Conservation (phyloP, 1,284 basidiomycete genomes). For the Phellinidium pouzarii region DNA sequence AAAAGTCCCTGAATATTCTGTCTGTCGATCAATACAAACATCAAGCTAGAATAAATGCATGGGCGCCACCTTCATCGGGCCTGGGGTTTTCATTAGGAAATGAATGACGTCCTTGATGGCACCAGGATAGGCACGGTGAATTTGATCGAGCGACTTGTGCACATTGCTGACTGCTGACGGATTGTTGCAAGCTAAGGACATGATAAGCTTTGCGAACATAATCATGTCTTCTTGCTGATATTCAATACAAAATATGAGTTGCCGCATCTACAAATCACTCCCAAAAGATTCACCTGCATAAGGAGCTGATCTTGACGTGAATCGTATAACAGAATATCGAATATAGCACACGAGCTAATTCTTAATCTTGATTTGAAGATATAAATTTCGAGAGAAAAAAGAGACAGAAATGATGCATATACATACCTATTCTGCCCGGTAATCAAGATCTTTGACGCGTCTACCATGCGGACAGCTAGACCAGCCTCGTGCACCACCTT, state of each 20-base stretch:
- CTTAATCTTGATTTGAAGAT: constrained; percentile 48
- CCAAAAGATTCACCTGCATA: constrained; percentile 41
- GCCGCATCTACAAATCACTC: background rate
- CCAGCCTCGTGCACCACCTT: constrained; percentile 81
- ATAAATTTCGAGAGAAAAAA: background rate
- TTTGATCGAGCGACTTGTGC: constrained; percentile 72
- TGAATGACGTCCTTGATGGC: constrained; percentile 80
- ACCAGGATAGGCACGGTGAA: constrained; percentile 69
- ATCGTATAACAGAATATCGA: constrained; percentile 80
- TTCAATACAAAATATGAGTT: background rate
- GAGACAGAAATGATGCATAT: constrained; percentile 10
- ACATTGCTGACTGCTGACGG: constrained; percentile 57
- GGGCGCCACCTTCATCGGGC: constrained; percentile 47
- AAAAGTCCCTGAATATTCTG: constrained; percentile 48
- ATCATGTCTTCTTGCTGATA: constrained; percentile 80
- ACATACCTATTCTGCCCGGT: constrained; percentile 83
- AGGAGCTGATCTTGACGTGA: constrained; percentile 51
- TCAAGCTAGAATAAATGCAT: constrained; percentile 12
- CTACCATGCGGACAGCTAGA: constrained; percentile 78
- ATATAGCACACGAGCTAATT: constrained; percentile 75
- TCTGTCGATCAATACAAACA: constrained; percentile 55
- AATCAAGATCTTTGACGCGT: constrained; percentile 83
- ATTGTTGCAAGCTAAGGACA: constrained; percentile 73
- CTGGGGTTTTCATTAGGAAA: constrained; percentile 74
- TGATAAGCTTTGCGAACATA: constrained; percentile 81